Conservation (phyloP, 116 monocot genomes). For the Phalaenopsis hybrid region DNA sequence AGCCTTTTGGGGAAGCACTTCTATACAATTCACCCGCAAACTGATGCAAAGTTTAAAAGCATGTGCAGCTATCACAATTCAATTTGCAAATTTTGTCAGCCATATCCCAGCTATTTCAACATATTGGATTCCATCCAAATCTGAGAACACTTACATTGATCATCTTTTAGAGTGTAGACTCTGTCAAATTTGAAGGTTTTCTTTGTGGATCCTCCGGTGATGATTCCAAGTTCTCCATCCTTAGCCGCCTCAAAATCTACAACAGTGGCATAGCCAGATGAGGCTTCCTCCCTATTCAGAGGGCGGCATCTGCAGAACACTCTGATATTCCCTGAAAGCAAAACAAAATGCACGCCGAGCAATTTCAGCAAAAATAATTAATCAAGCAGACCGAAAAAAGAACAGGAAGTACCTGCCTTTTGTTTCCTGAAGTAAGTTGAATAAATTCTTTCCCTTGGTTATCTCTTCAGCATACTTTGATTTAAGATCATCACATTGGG, state of each 20-base stretch:
- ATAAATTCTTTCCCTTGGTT: slow-evolving; percentile 55
- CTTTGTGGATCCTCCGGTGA: slow-evolving; percentile 39
- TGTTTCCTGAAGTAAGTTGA: slow-evolving; percentile 75
- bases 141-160: slow-evolving; percentile 39
- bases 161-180: slow-evolving; percentile 66
- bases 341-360: slow-evolving; percentile 3
- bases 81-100: background rate
- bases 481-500: slow-evolving; percentile 70
- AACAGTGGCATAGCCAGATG: slow-evolving; percentile 32
- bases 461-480: slow-evolving; percentile 67
- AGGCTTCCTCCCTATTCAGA: slow-evolving; percentile 58
- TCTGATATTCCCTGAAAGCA: slow-evolving; percentile 74
- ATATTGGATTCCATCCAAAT: background rate
- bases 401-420: slow-evolving; percentile 41
- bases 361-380: slow-evolving; percentile 1
- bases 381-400: background rate
- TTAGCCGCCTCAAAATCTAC: slow-evolving; percentile 74
- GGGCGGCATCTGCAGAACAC: slow-evolving; percentile 90
- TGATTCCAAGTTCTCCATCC: slow-evolving; percentile 72
- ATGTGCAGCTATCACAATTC: too few relatives aligned
- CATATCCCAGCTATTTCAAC: background rate
- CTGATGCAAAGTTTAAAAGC: too few relatives aligned
- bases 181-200: slow-evolving; percentile 80
- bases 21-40: too few relatives aligned
- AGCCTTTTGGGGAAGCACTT: background rate